These are phyloP conservation scores for Neostapfia colusana DNA, from an alignment of 176 grass and related monocot species.

Conservation along the genomic window DNA sequence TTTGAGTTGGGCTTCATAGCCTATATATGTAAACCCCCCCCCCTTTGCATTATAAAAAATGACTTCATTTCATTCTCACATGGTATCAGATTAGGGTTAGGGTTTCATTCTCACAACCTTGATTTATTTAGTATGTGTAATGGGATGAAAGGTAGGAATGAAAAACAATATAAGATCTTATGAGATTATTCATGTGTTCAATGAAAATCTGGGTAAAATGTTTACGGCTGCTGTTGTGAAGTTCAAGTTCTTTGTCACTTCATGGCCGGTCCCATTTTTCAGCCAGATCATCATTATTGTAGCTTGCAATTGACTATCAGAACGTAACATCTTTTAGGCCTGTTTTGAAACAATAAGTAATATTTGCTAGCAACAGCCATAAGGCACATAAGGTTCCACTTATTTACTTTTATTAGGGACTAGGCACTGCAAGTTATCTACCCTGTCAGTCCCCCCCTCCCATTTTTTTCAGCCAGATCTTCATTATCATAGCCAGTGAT, in stretches of 20 bases:
- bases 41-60: no score
- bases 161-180: constrained; percentile 1
- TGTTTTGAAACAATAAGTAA: background rate
- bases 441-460: background rate
- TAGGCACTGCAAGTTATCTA: background rate
- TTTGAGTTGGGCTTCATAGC: no score
- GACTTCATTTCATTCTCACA: no score
- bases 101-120: no score
- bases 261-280: background rate
- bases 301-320: background rate
- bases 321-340: background rate
- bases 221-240: background rate
- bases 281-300: background rate
- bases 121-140: background rate
- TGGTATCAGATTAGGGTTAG: no score
- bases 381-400: background rate
- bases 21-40: no score
- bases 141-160: constrained; percentile 2
- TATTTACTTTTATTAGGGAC: background rate
- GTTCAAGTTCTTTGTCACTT: background rate
- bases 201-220: constrained; percentile 7
- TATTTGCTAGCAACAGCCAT: background rate
- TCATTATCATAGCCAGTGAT: constrained; percentile 4
- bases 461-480: background rate
- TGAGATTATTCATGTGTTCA: background rate